Base-by-base conservation (phyloP, 345 rosid species). In the Geranium rotundifolium region DNA sequence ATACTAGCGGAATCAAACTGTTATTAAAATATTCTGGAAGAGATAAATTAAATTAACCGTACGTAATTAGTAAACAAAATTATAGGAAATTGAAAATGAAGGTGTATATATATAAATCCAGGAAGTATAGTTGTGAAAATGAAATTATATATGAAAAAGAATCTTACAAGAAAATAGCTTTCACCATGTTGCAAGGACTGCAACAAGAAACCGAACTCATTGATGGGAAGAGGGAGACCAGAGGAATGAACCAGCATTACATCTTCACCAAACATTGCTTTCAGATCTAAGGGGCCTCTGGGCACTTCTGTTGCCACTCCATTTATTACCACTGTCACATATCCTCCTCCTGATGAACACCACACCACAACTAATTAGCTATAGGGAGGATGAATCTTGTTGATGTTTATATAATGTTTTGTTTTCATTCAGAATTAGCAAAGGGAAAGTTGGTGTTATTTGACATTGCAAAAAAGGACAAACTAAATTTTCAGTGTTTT, bases 131-230 rank as follows among this genome's bases (percentile, higher is more conserved):
- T n/a, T n/a, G n/a, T n/a, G n/a, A n/a, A n/a, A n/a, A n/a, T n/a
- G n/a, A n/a, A n/a, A n/a, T n/a, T n/a, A n/a, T n/a, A n/a, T n/a
- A 8, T 18, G 52, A 2, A 17, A 10, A 41, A 4, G 10, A 34
- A 54, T 37, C 60, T 82, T 85, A 93, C 99, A 90, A 90, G 90
- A 77, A 87, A 93, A 76, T 93, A 93, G 81, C 91, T 81, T 76
- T 93, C 96, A 39, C 99, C 97, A 64, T 84, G 92, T 60, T 86
- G 89, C 81, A 93, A 84, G 76, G 71, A 76, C 59, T 87, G 95
- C 77, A 88, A 75, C 72, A 80, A 63, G 56, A 77, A 77, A 31
- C 99, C 97, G 73, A 72, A 90, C 65, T 86, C 96, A 72, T 90
- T 85, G 7, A 70, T 65, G 19, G 97, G 97, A 19, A 93, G 57